Conservation (phyloP, 2,329 filamentous ascomycete genomes). For the Periconia sp. region DNA sequence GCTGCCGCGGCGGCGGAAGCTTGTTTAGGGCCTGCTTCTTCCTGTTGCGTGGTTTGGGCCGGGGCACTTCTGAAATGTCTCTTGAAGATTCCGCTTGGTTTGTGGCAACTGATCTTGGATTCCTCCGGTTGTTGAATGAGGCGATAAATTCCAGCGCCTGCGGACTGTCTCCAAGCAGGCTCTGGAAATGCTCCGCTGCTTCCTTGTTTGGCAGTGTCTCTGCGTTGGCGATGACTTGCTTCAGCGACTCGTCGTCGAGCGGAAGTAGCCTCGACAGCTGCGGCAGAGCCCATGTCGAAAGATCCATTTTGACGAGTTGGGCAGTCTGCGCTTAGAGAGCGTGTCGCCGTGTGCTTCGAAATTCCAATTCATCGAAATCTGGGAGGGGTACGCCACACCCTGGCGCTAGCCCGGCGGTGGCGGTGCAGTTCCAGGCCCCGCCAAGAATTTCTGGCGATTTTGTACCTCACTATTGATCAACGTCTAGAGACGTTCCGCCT, state of each 20-base stretch:
- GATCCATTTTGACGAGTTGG: constrained; percentile 37
- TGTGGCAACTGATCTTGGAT: constrained; percentile 34
- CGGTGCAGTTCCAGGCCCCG: constrained; percentile 18
- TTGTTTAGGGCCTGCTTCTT: constrained; percentile 48
- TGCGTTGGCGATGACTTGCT: constrained; percentile 84
- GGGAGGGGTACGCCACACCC: constrained; percentile 13
- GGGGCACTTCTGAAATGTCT: constrained; percentile 38
- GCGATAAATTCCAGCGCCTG: constrained; percentile 75
- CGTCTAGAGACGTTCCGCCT: no score
- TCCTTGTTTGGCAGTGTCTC: constrained; percentile 76
- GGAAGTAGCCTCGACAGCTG: constrained; percentile 83
- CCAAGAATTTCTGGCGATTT: no score
- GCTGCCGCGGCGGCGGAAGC: constrained; percentile 50
- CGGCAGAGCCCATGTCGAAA: constrained; percentile 64
- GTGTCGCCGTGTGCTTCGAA: constrained; percentile 21
- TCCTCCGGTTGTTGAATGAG: constrained; percentile 72
- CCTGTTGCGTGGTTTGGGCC: constrained; percentile 47
- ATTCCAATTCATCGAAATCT: constrained; percentile 25
- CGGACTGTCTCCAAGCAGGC: constrained; percentile 85
- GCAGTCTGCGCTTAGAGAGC: no score
- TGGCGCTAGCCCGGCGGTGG: constrained; percentile 20
- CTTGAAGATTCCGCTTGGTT: constrained; percentile 21
- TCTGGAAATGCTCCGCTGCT: constrained; percentile 83
- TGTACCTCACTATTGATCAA: no score
- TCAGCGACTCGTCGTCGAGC: constrained; percentile 81